A percentile compares a stretch with the other conserved stretches of the same genome.
Evolutionary conservation across 192 early-diverging fungal genomes (phyloP).

Genomic region (Spinellus fusiger): DNA sequence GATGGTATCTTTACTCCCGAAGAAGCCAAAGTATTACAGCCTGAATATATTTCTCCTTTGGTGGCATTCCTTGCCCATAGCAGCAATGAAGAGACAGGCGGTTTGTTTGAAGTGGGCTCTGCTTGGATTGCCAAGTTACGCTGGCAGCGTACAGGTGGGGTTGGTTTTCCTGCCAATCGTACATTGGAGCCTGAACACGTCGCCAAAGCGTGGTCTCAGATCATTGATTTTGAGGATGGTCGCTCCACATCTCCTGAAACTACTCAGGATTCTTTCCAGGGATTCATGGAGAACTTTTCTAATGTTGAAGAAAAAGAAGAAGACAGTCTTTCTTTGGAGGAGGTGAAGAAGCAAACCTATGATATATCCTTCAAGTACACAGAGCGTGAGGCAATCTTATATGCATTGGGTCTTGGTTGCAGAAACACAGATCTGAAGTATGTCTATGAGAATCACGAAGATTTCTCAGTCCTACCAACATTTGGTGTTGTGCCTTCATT

Average conservation of each 20-base stretch:
- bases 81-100: constrained; percentile 66
- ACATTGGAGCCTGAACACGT: constrained; percentile 83
- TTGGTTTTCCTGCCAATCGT: constrained; percentile 83
- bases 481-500: constrained; percentile 88
- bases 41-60: constrained; percentile 92
- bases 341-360: constrained; percentile 51
- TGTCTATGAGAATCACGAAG: constrained; percentile 88
- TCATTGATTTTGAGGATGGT: constrained; percentile 94
- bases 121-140: constrained; percentile 94
- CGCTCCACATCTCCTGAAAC: constrained; percentile 81
- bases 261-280: constrained; percentile 75
- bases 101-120: constrained; percentile 94
- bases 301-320: constrained; percentile 52
- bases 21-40: constrained; percentile 91
- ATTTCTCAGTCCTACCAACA: constrained; percentile 85
- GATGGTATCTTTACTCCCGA: constrained; percentile 96
- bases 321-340: constrained; percentile 56
- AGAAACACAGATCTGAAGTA: constrained; percentile 77
- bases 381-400: constrained; percentile 88
- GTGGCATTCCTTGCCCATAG: constrained; percentile 89
- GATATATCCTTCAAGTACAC: constrained; percentile 66
- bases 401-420: constrained; percentile 92
- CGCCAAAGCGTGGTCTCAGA: constrained; percentile 66
- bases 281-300: constrained; percentile 79
- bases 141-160: constrained; percentile 93